Percentiles rank a stretch among this genome's conserved stretches.
Evolutionary conservation across 2,329 filamentous ascomycete genomes (phyloP).

Genomic region (Ascochyta viciae-villosae): DNA sequence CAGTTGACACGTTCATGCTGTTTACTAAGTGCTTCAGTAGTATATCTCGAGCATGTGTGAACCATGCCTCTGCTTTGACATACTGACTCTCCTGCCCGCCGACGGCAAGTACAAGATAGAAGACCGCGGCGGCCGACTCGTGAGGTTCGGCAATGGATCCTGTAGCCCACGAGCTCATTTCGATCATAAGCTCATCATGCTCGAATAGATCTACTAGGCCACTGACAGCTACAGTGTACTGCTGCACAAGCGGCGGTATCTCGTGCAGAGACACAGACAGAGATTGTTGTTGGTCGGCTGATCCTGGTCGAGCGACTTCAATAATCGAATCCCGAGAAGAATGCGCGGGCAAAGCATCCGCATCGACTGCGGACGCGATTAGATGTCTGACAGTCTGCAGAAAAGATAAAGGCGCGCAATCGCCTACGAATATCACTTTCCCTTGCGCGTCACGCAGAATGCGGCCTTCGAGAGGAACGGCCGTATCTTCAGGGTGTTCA

Average conservation of each 20-base stretch:
- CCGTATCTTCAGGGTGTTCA: conserved; percentile 51
- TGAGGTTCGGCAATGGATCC: conserved; percentile 31
- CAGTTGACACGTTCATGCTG: conserved; percentile 58
- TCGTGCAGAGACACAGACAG: conserved; percentile 45
- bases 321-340: conserved; percentile 41
- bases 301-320: conserved; percentile 38
- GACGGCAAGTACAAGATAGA: conserved; percentile 60
- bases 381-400: conserved; percentile 61
- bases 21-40: conserved; percentile 56
- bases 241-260: conserved; percentile 38
- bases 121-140: conserved; percentile 56
- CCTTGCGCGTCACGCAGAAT: conserved; percentile 61
- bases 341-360: conserved; percentile 30
- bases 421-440: conserved; percentile 62
- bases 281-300: conserved; percentile 25
- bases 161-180: conserved; percentile 38
- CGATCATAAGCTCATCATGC: conserved; percentile 39
- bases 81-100: conserved; percentile 55
- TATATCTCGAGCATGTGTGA: conserved; percentile 54
- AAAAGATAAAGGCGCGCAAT: conserved; percentile 61
- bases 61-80: conserved; percentile 55
- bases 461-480: conserved; percentile 53
- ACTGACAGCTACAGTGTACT: conserved; percentile 55
- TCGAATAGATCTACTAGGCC: conserved; percentile 60
- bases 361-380: conserved; percentile 49